These are phyloP conservation scores for Diphasiastrum complanatum DNA, from an alignment of 83 land plant species.

Conservation along the genomic window DNA sequence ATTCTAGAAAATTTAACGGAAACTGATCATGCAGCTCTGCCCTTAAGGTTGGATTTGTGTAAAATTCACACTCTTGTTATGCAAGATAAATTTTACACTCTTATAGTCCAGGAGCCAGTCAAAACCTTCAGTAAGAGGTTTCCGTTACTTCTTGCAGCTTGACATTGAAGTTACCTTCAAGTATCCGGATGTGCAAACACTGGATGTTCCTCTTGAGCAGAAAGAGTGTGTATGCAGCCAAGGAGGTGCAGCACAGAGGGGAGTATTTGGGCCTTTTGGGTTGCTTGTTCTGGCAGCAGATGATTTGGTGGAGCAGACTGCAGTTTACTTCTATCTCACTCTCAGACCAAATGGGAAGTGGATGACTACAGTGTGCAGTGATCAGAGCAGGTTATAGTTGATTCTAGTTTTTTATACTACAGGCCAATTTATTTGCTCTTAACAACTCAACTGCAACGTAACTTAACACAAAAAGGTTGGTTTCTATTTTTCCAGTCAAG, in stretches of 20 bases:
- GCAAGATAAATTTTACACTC: too few relatives aligned
- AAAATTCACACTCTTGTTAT: too few relatives aligned
- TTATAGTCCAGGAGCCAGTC: too few relatives aligned
- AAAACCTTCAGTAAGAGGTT: too few relatives aligned
- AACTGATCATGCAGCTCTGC: too few relatives aligned
- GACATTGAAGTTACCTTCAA: conserved; percentile 64
- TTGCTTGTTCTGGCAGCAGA: conserved; percentile 64
- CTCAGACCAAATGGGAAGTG: conserved; percentile 42
- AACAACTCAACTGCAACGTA: too few relatives aligned
- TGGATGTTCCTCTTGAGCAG: neutral
- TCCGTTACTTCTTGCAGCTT: too few relatives aligned
- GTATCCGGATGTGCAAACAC: conserved; percentile 25
- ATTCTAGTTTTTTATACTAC: neutral
- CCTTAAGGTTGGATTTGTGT: too few relatives aligned
- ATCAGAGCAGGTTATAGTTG: conserved; percentile 60
- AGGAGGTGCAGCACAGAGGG: conserved; percentile 50
- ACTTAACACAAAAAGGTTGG: too few relatives aligned
- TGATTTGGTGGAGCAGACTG: conserved; percentile 59
- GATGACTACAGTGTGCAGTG: conserved; percentile 65
- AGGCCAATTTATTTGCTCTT: too few relatives aligned
- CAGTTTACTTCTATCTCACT: conserved; percentile 70
- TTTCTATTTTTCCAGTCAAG: too few relatives aligned
- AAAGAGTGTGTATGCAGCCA: conserved; percentile 45
- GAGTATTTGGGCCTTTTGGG: conserved; percentile 82
- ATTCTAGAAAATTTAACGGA: too few relatives aligned